Evolutionary conservation across 805 yeast genomes (phyloP), one percentile per base, ranked within the genome.

Genomic region (Cyberlindnera amylophila): DNA sequence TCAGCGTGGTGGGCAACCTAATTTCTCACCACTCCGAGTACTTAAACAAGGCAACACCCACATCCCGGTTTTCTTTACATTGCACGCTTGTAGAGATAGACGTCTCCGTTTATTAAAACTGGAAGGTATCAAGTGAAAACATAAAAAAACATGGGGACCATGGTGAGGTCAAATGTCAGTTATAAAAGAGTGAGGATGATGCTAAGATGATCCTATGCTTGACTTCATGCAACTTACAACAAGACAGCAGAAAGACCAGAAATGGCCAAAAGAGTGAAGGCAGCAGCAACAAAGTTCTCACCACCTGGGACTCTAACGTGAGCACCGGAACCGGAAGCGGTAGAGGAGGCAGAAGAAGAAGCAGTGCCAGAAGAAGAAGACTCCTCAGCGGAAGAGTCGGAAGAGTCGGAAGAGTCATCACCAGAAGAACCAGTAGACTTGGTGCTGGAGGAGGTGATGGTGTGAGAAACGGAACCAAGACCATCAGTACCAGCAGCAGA

Each of bases 401-500:
- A 38, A 19, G 52, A 36, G n/a, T 38, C 44, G n/a, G n/a, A n/a
- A 19, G 42, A 27, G 15, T 28, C 38, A 5, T n/a, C 23, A 21
- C 19, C 4, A 21, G 34, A 28, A 9, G 28, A 21, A 21, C 24
- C 26, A 33, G 37, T 9, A 12, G 45, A 39, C 23, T 30, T 32
- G 17, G 45, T 12, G 13, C 36, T 29, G 15, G 51, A 38, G 21
- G 50, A 19, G 34, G 53, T 36, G 28, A 45, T 36, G 18, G 41
- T 33, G 39, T 66, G 73, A 34, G 76, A 58, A 44, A 81, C 70
- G 23, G 77, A 47, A 43, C 88, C 87, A 44, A 79, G 60, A 62
- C 95, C 95, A 38, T 74, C 72, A 46, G 74, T 48, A 61, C 95
- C 95, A 53, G 90, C 89, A 52, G 80, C 74, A 17, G 66, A 62